phyloP scores from a whole-genome alignment of 208 protist species.

The Leishmania amazonensis region DNA sequence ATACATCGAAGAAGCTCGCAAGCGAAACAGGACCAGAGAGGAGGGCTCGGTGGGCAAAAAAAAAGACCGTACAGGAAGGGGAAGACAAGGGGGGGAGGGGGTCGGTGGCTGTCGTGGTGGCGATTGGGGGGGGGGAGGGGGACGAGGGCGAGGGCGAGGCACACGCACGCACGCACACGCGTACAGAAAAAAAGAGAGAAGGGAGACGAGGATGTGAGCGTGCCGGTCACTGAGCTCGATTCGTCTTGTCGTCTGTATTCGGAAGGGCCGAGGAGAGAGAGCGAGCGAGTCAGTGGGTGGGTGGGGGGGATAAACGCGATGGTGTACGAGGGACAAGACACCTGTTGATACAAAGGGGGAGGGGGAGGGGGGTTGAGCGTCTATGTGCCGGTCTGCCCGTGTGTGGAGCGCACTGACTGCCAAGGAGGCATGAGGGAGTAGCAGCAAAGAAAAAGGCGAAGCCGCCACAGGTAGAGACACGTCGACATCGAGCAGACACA shows the following conservation, averaged over 20 bases:
- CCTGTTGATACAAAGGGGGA: not conserved
- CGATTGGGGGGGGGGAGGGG: no score
- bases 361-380: not conserved
- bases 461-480: not conserved
- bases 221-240: not conserved
- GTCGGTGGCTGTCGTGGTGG: no score
- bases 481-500: not conserved
- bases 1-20: no score
- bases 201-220: not conserved
- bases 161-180: not conserved
- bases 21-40: no score
- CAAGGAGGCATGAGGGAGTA: not conserved
- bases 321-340: not conserved
- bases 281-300: not conserved
- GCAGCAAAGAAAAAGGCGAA: not conserved
- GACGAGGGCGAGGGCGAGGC: no score
- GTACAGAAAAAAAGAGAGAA: not conserved
- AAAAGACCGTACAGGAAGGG: no score
- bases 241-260: no score
- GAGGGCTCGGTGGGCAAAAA: no score
- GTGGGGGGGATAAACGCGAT: not conserved
- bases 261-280: not conserved
- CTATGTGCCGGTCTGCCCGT: not conserved
- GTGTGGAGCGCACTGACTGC: not conserved
- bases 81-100: no score